phyloP scores from a whole-genome alignment of 768 basidiomycete genomes.

The Rossbeevera mucosa region DNA sequence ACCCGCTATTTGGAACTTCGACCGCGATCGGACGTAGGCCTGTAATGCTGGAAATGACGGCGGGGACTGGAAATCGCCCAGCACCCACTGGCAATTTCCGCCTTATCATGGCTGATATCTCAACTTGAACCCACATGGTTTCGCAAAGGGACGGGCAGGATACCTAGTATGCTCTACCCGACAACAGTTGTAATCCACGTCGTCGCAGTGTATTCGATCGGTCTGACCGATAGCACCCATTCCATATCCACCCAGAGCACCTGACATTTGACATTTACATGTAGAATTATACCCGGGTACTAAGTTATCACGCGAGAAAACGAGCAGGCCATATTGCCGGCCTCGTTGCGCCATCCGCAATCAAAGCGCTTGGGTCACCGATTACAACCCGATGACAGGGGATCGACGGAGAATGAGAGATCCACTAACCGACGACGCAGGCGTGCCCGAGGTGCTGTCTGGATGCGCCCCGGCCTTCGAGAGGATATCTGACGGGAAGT shows the following conservation, averaged over 20 bases:
- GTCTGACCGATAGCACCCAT: background rate
- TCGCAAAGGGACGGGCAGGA: too few species aligned
- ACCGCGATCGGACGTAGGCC: too few species aligned
- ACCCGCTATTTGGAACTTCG: too few species aligned
- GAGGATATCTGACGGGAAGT: constrained; percentile 57
- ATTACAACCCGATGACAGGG: background rate
- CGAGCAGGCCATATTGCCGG: background rate
- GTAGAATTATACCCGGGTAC: background rate
- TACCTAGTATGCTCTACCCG: too few species aligned
- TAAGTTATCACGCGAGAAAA: background rate
- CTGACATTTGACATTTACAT: background rate
- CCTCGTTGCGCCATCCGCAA: background rate
- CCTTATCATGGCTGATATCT: too few species aligned
- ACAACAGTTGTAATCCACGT: too few species aligned
- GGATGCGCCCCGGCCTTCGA: constrained; percentile 44
- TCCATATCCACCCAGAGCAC: background rate
- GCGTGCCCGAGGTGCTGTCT: constrained; percentile 33
- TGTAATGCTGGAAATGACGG: too few species aligned
- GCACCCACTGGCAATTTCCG: too few species aligned
- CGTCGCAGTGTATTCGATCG: too few species aligned
- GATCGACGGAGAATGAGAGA: background rate
- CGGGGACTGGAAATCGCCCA: too few species aligned
- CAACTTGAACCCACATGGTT: too few species aligned
- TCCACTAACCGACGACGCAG: constrained; percentile 15
- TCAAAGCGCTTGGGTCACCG: background rate